Evolutionary conservation across 345 rosid species (phyloP).

Genomic region (Ceriops decandra): DNA sequence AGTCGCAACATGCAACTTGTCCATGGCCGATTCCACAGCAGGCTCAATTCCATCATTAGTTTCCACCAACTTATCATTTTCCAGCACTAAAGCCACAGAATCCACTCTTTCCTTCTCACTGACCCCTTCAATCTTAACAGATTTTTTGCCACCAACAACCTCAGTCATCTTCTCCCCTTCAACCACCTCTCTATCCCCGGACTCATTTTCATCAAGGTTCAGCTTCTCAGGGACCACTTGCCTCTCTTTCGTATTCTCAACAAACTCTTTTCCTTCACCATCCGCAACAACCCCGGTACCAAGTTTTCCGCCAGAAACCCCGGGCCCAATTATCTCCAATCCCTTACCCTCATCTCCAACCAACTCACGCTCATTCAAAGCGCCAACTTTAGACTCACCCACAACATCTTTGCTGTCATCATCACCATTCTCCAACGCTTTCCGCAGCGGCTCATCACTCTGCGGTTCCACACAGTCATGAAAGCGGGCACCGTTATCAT

Average conservation of each 20-base stretch:
- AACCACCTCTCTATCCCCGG: constrained; percentile 24
- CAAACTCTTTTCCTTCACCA: constrained; percentile 33
- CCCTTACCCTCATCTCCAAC: constrained; percentile 24
- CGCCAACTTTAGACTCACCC: constrained; percentile 17
- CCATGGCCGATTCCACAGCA: constrained; percentile 10
- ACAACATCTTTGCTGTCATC: constrained; percentile 24
- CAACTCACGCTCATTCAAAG: constrained; percentile 20
- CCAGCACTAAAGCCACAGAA: constrained; percentile 4
- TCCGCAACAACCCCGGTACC: constrained; percentile 25
- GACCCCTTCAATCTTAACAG: neutral
- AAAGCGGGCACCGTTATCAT: constrained; percentile 15
- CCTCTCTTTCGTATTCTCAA: constrained; percentile 15
- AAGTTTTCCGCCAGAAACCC: constrained; percentile 19
- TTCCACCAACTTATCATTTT: constrained; percentile 33
- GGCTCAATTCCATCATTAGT: constrained; percentile 21
- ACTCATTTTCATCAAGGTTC: constrained; percentile 22
- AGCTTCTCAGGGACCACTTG: constrained; percentile 15
- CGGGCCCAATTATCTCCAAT: constrained; percentile 16
- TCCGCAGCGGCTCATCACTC: constrained; percentile 23
- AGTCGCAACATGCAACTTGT: constrained; percentile 16
- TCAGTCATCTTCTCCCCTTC: constrained; percentile 19
- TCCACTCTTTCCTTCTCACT: neutral
- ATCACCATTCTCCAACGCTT: constrained; percentile 10
- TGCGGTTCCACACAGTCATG: constrained; percentile 20
- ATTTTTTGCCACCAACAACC: constrained; percentile 10